Conservation (phyloP, 73 alveolate genomes). For the Urostyla sp. region DNA sequence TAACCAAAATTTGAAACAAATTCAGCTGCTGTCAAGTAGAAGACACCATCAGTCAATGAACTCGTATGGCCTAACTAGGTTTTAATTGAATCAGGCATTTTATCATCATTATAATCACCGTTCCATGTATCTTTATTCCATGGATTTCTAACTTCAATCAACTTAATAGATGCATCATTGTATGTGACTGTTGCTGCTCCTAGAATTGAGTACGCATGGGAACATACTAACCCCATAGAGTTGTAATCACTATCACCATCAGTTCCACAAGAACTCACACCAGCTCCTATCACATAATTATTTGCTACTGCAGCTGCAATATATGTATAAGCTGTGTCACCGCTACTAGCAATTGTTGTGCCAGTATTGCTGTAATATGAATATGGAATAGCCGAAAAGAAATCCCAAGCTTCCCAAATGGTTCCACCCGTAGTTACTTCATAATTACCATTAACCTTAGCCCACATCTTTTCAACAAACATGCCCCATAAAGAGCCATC, state of each 20-base stretch:
- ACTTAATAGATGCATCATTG: background rate
- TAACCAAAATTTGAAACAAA: slow-evolving; percentile 10
- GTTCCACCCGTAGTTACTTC: slow-evolving; percentile 26
- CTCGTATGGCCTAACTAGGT: no score
- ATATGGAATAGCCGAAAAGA: background rate
- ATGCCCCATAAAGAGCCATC: slow-evolving; percentile 43
- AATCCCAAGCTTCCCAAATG: background rate
- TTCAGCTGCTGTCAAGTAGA: slow-evolving; percentile 9
- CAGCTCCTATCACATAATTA: slow-evolving; percentile 28
- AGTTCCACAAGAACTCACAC: background rate
- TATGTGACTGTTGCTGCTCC: background rate
- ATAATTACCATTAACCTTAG: slow-evolving; percentile 44
- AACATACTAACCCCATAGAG: slow-evolving; percentile 17
- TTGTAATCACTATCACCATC: no score
- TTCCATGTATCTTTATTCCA: slow-evolving; percentile 37
- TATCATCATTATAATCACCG: slow-evolving; percentile 35
- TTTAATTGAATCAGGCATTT: no score
- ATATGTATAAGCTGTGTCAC: background rate
- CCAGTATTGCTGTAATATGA: background rate
- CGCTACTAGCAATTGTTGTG: background rate
- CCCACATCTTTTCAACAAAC: slow-evolving; percentile 20
- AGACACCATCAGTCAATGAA: slow-evolving; percentile 46
- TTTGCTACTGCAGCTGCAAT: slow-evolving; percentile 4
- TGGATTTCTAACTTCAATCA: slow-evolving; percentile 36
- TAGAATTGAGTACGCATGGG: slow-evolving; percentile 41